These are phyloP conservation scores for Phyllosticta capitalensis DNA, from an alignment of 2,329 filamentous ascomycete genomes.

Conservation along the genomic window DNA sequence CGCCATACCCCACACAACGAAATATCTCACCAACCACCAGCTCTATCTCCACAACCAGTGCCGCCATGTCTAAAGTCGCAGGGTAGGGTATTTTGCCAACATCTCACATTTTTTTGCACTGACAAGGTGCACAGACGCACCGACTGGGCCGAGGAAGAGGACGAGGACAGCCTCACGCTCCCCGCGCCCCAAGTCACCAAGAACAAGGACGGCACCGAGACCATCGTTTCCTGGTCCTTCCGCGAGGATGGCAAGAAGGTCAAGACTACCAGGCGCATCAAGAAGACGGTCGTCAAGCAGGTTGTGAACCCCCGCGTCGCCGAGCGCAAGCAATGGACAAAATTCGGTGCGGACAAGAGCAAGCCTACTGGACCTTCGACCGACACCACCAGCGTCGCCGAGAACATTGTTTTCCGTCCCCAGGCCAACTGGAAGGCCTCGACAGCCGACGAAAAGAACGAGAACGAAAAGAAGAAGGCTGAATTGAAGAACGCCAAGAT, in stretches of 20 bases:
- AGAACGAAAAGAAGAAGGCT: slow-evolving; percentile 60
- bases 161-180: slow-evolving; percentile 77
- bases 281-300: slow-evolving; percentile 82
- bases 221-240: slow-evolving; percentile 78
- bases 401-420: slow-evolving; percentile 97
- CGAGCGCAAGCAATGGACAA: slow-evolving; percentile 83
- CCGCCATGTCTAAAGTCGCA: slow-evolving; percentile 29
- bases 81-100: slow-evolving; percentile 18
- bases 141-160: slow-evolving; percentile 89
- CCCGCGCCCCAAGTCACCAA: slow-evolving; percentile 80
- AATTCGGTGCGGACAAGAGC: slow-evolving; percentile 86
- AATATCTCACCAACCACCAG: slow-evolving; percentile 4
- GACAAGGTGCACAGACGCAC: slow-evolving; percentile 37
- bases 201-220: slow-evolving; percentile 98
- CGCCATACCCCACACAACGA: slow-evolving; percentile 9
- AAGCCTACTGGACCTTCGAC: slow-evolving; percentile 71
- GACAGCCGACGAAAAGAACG: slow-evolving; percentile 59
- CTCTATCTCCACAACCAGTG: not conserved
- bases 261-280: slow-evolving; percentile 93
- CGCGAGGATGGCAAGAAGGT: slow-evolving; percentile 94
- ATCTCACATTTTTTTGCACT: not conserved
- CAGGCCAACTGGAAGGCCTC: slow-evolving; percentile 89
- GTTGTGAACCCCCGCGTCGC: slow-evolving; percentile 94
- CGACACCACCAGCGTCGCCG: slow-evolving; percentile 86
- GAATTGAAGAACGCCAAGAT: slow-evolving; percentile 96